Base-by-base conservation (phyloP, 441 rosid species). In the Gossypium lobatum region DNA sequence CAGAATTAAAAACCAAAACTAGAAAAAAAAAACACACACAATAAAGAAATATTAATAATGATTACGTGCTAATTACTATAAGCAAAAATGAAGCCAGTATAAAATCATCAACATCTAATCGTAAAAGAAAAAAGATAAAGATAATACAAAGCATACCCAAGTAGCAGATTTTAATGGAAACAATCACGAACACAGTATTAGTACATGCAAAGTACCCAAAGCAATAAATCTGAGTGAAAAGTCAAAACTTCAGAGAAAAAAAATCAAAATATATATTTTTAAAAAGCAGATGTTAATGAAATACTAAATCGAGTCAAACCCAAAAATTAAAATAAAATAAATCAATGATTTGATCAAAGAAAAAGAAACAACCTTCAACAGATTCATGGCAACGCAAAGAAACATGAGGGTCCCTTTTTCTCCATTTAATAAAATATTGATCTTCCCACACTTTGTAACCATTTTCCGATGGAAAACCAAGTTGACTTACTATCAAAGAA, bases 341-440 rank as follows among this genome's bases (percentile, higher is more conserved):
- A 28, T 5, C 57, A 46, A 17, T 1, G 18, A 4, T 46, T 14
- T 69, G 26, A 17, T 45, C 2, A 71, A 23, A 46, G 4, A 60
- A 62, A 45, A 37, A 21, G 50, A 0, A 25, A 14, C 14, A 10
- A 93, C 99, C 98, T 85, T 93, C 88, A 52, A 91, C 59, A 70
- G 98, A 95, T 20, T 95, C 99, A 80, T 95, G 99, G 83, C 93
- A 91, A 72, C 75, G 97, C 67, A 93, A 80, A 63, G 89, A 85
- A 76, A 95, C 99, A 76, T 95, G 99, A 83, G 94, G 75, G 53
- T 95, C 98, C 81, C 95, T 83, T 85, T 90, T 95, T 59, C 85
- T 89, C 98, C 97, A 91, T 79, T 93, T 93, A 79, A 93, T 78
- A 77, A 93, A 87, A 52, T 89, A 82, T 61, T 79, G 95, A 85